These are phyloP conservation scores for Acacia pycnantha DNA, from an alignment of 331 rosid genomes.

Conservation along the genomic window DNA sequence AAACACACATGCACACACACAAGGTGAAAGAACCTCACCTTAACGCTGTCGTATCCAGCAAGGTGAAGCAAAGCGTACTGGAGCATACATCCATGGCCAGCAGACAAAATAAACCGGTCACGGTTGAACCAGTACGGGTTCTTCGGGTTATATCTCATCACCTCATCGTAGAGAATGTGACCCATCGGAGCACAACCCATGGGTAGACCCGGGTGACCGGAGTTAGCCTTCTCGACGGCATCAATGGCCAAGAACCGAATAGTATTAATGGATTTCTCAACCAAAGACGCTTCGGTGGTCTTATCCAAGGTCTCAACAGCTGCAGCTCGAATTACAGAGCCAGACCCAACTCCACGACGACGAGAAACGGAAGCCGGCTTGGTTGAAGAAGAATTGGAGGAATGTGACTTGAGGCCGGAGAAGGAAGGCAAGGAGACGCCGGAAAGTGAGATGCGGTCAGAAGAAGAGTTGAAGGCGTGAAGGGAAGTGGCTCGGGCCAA, in stretches of 20 bases:
- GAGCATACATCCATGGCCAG: slow-evolving; percentile 97
- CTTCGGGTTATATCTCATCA: slow-evolving; percentile 89
- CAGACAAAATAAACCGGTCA: slow-evolving; percentile 88
- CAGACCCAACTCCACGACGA: slow-evolving; percentile 27
- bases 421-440: slow-evolving; percentile 47
- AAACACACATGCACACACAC: not conserved
- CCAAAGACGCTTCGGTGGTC: slow-evolving; percentile 58
- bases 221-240: slow-evolving; percentile 90
- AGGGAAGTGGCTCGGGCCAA: slow-evolving; percentile 50
- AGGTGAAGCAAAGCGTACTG: slow-evolving; percentile 73
- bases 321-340: slow-evolving; percentile 23
- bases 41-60: slow-evolving; percentile 7
- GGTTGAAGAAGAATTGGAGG: slow-evolving; percentile 10
- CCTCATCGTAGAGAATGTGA: slow-evolving; percentile 83
- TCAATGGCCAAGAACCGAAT: slow-evolving; percentile 87
- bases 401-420: slow-evolving; percentile 46
- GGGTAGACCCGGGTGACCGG: slow-evolving; percentile 96
- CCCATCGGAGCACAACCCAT: slow-evolving; percentile 99
- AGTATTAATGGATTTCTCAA: slow-evolving; percentile 89
- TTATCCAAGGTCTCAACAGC: slow-evolving; percentile 54
- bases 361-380: slow-evolving; percentile 21
- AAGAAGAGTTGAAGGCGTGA: slow-evolving; percentile 42
- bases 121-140: slow-evolving; percentile 95
- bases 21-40: not conserved
- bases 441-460: slow-evolving; percentile 43